These are phyloP conservation scores for Colletotrichum echinochloae DNA, from an alignment of 2,329 filamentous ascomycete genomes.

Conservation along the genomic window DNA sequence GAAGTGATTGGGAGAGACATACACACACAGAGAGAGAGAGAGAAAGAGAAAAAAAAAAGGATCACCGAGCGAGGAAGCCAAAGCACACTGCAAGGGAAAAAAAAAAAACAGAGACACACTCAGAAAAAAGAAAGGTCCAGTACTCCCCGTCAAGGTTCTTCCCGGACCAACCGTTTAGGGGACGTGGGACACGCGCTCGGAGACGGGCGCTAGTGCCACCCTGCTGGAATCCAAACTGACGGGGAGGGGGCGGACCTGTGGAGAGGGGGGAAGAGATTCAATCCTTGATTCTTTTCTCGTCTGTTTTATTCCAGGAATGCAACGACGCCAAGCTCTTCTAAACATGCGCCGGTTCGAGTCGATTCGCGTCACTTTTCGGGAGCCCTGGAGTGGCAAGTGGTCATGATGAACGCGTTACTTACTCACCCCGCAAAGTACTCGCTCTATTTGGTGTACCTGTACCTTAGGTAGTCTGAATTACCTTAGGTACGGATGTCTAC, in stretches of 20 bases:
- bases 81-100: not conserved
- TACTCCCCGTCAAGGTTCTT: slow-evolving; percentile 24
- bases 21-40: no score
- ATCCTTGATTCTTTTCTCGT: not conserved
- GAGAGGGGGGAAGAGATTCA: not conserved
- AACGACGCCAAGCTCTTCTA: not conserved
- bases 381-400: not conserved
- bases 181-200: not conserved
- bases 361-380: not conserved
- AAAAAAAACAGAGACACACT: not conserved
- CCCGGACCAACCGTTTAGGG: slow-evolving; percentile 26
- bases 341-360: not conserved
- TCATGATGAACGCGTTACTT: no score
- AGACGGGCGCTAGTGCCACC: slow-evolving; percentile 31
- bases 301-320: slow-evolving; percentile 10
- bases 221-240: slow-evolving; percentile 28
- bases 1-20: no score
- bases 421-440: no score
- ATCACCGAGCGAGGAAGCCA: slow-evolving; percentile 11
- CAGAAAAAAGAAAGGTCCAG: not conserved
- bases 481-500: no score
- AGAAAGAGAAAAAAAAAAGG: not conserved
- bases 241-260: not conserved
- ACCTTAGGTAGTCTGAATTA: no score
- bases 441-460: no score